phyloP scores from a whole-genome alignment of 306 rosid species.

The Quercus engelmannii region DNA sequence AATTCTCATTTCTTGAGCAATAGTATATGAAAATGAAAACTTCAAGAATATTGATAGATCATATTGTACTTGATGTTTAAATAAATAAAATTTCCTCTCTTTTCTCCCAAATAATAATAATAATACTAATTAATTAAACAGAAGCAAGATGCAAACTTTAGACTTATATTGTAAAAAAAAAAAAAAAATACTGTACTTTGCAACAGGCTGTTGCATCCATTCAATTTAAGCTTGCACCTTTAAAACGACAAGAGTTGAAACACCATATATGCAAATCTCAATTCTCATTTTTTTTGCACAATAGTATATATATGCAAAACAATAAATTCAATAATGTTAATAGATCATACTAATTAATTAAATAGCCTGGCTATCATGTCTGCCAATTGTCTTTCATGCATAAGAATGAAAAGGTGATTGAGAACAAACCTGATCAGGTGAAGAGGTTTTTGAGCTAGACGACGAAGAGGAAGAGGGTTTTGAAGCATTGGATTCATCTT shows the following conservation, averaged over 20 bases:
- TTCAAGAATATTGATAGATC: no score
- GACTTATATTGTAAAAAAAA: neutral
- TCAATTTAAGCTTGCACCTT: neutral
- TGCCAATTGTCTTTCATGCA: neutral
- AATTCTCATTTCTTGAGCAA: neutral
- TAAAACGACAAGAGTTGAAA: neutral
- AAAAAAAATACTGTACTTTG: neutral
- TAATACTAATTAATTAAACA: no score
- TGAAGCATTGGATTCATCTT: constrained; percentile 22
- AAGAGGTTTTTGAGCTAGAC: constrained; percentile 37
- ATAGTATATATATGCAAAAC: no score
- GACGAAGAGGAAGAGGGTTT: constrained; percentile 33
- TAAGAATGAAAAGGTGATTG: neutral
- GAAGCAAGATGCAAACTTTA: no score
- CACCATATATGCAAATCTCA: no score
- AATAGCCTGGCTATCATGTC: neutral
- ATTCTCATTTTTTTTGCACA: neutral
- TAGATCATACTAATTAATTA: neutral
- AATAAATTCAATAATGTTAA: neutral
- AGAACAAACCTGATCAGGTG: constrained; percentile 60
- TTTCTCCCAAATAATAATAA: no score
- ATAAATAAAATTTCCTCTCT: no score
- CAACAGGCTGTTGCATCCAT: neutral
- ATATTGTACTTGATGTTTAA: no score
- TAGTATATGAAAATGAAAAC: no score